Evolutionary conservation across 805 yeast genomes (phyloP), one percentile per base, ranked within the genome.

Genomic region (Starmerella asiatica): DNA sequence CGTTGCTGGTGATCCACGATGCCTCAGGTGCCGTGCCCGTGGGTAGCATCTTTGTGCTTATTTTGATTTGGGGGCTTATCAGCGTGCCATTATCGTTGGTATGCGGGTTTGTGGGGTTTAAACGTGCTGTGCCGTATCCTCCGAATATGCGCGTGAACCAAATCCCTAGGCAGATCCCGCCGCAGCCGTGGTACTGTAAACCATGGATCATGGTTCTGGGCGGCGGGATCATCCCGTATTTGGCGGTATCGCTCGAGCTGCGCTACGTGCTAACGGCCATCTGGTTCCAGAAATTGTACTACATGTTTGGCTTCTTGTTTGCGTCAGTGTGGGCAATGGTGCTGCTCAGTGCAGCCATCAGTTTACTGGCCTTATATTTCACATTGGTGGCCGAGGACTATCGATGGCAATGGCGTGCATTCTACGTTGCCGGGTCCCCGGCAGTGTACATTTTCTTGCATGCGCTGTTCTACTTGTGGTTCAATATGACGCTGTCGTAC

Each of bases 271-370:
- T 82, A 65, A 72, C 82, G 38, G 83, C 94, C 24, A 63, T 91
- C 49, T 88, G 98, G 98, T 83, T 81, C 62, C 85, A 82, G 69
- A 73, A 82, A 59, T 77, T 86, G 48, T 91, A 74, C 68, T 91
- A 86, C 69, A 88, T 91, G 97, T 91, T 91, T 68, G 98, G 97
- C 11, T 91, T 88, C 69, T 65, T 88, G 50, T 82, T 86, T 60
- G 76, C 86, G 64, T 85, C 95, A 53, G 76, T 82, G 57, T 47
- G 78, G n/a, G 67, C 86, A 56, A 79, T 84, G 83, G 65, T 82
- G 11, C 53, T 79, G 51, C 85, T 95, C 4, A 79, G 94, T 12
- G 68, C 79, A 12, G 67, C 86, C 44, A 84, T 85, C 23, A 78
- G 95, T 0, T 65, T 85, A 18, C 66, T 88, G 54, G 70, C 84